Evolutionary conservation across 2,329 filamentous ascomycete genomes (phyloP).

Genomic region (Coniella lustricola): DNA sequence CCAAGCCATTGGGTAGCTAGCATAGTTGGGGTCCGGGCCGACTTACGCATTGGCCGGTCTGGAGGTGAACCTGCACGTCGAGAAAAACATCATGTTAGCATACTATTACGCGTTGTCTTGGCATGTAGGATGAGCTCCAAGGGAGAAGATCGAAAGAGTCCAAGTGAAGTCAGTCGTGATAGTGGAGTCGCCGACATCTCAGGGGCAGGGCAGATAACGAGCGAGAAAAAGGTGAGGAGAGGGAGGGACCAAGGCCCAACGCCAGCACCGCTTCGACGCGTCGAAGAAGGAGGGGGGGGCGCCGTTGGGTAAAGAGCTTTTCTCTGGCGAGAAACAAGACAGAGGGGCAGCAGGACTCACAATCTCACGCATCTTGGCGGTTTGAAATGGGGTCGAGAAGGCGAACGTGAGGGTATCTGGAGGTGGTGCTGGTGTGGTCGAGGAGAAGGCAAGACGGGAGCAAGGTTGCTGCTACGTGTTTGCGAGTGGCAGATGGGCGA

Average conservation of each 20-base stretch:
- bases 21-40: slow-evolving; percentile 7
- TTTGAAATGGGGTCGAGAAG: slow-evolving; percentile 11
- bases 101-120: slow-evolving; percentile 21
- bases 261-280: slow-evolving; percentile 18
- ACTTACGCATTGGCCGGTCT: slow-evolving; percentile 98
- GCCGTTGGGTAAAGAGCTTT: background rate
- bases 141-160: slow-evolving; percentile 3
- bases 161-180: slow-evolving; percentile 14
- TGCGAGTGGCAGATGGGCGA: background rate
- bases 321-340: background rate
- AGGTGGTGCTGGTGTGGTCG: background rate
- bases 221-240: slow-evolving; percentile 5
- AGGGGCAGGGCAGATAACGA: slow-evolving; percentile 17
- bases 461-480: slow-evolving; percentile 9
- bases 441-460: slow-evolving; percentile 2
- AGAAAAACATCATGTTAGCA: slow-evolving; percentile 49
- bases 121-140: background rate
- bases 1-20: background rate
- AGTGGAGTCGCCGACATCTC: slow-evolving; percentile 23
- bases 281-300: slow-evolving; percentile 13
- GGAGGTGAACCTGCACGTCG: slow-evolving; percentile 81
- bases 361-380: slow-evolving; percentile 65
- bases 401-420: background rate
- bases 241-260: background rate
- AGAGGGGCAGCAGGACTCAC: slow-evolving; percentile 39